These are phyloP conservation scores for Myriosclerotinia scirpicola DNA, from an alignment of 2,329 filamentous ascomycete genomes.

Conservation along the genomic window DNA sequence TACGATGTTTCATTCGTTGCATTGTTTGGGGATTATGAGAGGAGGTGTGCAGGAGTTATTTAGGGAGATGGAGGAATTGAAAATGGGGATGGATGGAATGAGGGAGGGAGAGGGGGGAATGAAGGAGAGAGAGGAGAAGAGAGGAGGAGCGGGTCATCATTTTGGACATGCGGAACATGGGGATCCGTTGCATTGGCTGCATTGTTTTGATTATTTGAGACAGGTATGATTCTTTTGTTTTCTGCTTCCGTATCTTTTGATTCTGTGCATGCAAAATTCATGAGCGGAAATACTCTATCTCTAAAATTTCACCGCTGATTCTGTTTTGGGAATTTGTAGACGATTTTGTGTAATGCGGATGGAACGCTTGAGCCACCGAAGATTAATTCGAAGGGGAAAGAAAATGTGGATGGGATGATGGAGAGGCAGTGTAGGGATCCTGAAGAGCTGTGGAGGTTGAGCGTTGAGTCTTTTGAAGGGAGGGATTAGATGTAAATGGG, in stretches of 20 bases:
- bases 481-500: background rate
- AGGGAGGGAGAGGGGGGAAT: background rate
- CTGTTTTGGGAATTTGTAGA: background rate
- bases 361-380: slow-evolving; percentile 20
- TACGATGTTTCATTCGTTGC: slow-evolving; percentile 19
- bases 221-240: slow-evolving; percentile 16
- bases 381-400: slow-evolving; percentile 3
- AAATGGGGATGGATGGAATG: background rate
- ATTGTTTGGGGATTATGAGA: slow-evolving; percentile 22
- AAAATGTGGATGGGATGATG: slow-evolving; percentile 20
- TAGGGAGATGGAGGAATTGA: slow-evolving; percentile 15
- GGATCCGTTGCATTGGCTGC: slow-evolving; percentile 22
- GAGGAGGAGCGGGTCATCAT: background rate
- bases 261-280: background rate
- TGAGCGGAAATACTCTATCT: too few species aligned
- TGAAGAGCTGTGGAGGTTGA: slow-evolving; percentile 5
- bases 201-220: slow-evolving; percentile 26
- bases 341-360: slow-evolving; percentile 15
- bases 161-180: slow-evolving; percentile 16
- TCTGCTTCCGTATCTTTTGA: background rate
- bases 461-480: slow-evolving; percentile 13
- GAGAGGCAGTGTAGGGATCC: slow-evolving; percentile 18
- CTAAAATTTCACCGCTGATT: background rate
- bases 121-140: background rate
- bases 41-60: slow-evolving; percentile 15